phyloP scores from a whole-genome alignment of 805 yeast species.

The Saturnispora silvae region DNA sequence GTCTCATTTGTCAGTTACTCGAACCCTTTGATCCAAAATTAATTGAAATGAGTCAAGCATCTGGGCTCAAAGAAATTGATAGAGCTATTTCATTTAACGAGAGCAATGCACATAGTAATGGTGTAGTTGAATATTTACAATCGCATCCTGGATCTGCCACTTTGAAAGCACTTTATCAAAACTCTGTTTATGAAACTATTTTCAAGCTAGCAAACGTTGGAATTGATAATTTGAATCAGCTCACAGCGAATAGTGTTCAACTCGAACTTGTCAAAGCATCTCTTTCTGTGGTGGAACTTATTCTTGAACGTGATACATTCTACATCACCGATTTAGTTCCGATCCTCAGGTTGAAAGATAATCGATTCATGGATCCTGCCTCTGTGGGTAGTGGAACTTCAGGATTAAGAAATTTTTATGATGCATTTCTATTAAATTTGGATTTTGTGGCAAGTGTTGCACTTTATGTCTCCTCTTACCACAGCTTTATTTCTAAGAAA shows the following conservation, averaged over 20 bases:
- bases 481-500: constrained; percentile 38
- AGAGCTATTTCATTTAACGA: constrained; percentile 25
- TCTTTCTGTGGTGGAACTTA: constrained; percentile 33
- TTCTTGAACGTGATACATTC: constrained; percentile 46
- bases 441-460: constrained; percentile 66
- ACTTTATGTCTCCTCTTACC: constrained; percentile 55
- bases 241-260: constrained; percentile 24
- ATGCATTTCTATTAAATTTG: constrained; percentile 61
- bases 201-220: constrained; percentile 52
- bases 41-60: constrained; percentile 41
- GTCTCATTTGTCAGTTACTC: constrained; percentile 39
- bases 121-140: constrained; percentile 41
- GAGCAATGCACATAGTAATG: constrained; percentile 28
- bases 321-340: constrained; percentile 48
- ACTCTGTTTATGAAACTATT: constrained; percentile 43
- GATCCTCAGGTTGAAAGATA: constrained; percentile 33
- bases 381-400: constrained; percentile 36
- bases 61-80: constrained; percentile 35
- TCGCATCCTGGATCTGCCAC: constrained; percentile 63
- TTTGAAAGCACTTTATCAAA: constrained; percentile 52
- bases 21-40: constrained; percentile 42
- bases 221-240: constrained; percentile 41
- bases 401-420: constrained; percentile 56
- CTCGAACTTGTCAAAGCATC: constrained; percentile 31
- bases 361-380: constrained; percentile 30